Base-by-base conservation (phyloP, 2,329 filamentous ascomycete genomes). In the Beauveria pseudobassiana region DNA sequence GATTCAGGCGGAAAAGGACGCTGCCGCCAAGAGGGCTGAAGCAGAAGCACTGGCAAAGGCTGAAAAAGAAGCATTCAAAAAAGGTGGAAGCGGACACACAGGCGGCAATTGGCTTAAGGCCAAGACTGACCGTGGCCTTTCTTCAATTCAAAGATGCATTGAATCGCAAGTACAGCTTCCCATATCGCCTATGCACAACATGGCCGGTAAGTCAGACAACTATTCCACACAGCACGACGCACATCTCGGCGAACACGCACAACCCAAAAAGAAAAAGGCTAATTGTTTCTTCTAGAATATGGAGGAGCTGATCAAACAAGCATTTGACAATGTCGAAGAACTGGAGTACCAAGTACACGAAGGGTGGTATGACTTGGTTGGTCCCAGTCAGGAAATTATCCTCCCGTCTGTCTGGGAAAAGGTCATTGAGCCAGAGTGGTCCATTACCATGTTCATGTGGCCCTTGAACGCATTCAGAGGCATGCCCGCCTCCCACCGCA, bases 121-220 rank as follows among this genome's bases (percentile, higher is more conserved):
- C 20, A 79, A 80, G 68, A 79, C 79, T 68, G 73, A 75, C 9
- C 73, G 78, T 45, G 89, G 91, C 73, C 49, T 90, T 90, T 2
- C 90, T 96, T 72, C 88, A 87, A 67, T 96, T 96, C 77, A 96
- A 96, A 75, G 93, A 97, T 72, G 92, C 92, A 1, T 86, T 97
- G 18, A 90, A 91, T 38, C 84, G 93, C 66, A 96, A 96, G 74
- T 97, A 96, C 73, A 95, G 86, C 75, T 96, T 97, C 70, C 93
- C 93, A 1, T 96, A 88, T 75, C 85, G 93, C 65, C 74, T 96
- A 34, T 96, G 92, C 74, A 85, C 87, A 69, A 95, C 87, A 3
- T 96, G 91, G 91, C 78, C 81, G 78, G 90, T 93, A 84, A 72
- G 85, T 82, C 60, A 18, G 28, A 38, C 34, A 14, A 8, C 14